Evolutionary conservation across 179 eudicot genomes (phyloP), one percentile per base, ranked within the genome.

Genomic region (Camellia oleifera): DNA sequence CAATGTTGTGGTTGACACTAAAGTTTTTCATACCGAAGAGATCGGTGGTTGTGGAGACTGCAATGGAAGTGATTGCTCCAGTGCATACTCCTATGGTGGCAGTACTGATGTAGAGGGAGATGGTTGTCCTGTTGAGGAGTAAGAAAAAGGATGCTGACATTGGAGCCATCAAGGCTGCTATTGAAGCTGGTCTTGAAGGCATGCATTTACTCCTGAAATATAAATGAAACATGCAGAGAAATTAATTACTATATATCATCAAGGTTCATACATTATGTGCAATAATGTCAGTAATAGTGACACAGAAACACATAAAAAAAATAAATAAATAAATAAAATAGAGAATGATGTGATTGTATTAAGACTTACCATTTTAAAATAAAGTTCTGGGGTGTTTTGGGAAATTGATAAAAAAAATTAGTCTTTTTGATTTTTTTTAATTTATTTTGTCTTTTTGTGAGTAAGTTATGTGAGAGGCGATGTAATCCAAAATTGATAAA

Each of bases 1-100:
- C 81, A 15, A 94, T 82, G 81, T 94, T 95, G 77, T 95, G 99
- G 74, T 95, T 95, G 2, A 95, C 88, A 2, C 94, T 92, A 32
- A 95, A 92, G 58, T 89, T 86, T 40, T 86, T 84, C 0, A 89
- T 70, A 4, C 99, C 98, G 18, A 95, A 95, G 45, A 95, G 87
- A 69, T 95, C 93, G 3, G 93, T 83, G 11, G 98, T 94, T 11
- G 89, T 86, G 40, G 94, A 85, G 45, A 95, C 93, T 1, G 98
- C 88, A 1, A 95, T 87, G 42, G 99, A 82, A 2, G 95, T 87
- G 57, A 95, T 95, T 6, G 92, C 91, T 7, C 99, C 99, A 2
- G 94, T 92, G 42, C 90, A 88, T 0, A 88, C 66, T 9, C 95
- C 94, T n/a, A 95, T 90, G 4, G 85, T 69, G 32, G 94, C 93